A percentile compares a stretch with the other conserved stretches of the same genome.
phyloP scores from a whole-genome alignment of 768 basidiomycete genomes.

The Cyclocybe cylindracea region DNA sequence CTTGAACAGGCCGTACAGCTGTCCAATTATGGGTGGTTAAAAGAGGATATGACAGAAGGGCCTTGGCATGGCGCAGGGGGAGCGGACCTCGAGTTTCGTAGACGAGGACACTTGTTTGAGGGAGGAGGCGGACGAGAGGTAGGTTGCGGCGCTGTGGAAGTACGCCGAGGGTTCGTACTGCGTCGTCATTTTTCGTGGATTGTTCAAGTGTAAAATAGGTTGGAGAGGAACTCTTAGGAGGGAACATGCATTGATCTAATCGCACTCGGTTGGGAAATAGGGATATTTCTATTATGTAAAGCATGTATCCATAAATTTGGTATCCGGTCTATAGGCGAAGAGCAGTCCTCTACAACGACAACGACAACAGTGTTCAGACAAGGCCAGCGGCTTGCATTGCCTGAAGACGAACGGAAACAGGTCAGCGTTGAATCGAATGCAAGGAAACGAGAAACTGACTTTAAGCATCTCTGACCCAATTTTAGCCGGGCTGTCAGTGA shows the following conservation, averaged over 20 bases:
- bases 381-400: constrained; percentile 80
- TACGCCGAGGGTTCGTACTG: constrained; percentile 26
- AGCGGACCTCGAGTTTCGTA: constrained; percentile 74
- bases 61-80: constrained; percentile 18
- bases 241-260: background rate
- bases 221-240: no score
- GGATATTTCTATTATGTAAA: background rate
- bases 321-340: no score
- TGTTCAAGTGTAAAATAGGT: no score
- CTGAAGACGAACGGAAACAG: constrained; percentile 36
- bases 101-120: constrained; percentile 55
- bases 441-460: constrained; percentile 43
- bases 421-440: background rate
- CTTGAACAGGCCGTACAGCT: constrained; percentile 90
- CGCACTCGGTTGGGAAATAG: background rate
- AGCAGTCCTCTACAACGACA: no score
- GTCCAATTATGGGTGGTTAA: constrained; percentile 31
- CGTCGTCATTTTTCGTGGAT: constrained; percentile 1
- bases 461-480: constrained; percentile 90
- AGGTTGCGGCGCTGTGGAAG: constrained; percentile 64
- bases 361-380: constrained; percentile 30
- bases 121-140: constrained; percentile 59
- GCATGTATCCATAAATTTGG: no score
- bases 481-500: constrained; percentile 94
- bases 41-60: constrained; percentile 1